These are phyloP conservation scores for Setaria italica DNA, from an alignment of 202 grass and related monocot species.

Conservation along the genomic window DNA sequence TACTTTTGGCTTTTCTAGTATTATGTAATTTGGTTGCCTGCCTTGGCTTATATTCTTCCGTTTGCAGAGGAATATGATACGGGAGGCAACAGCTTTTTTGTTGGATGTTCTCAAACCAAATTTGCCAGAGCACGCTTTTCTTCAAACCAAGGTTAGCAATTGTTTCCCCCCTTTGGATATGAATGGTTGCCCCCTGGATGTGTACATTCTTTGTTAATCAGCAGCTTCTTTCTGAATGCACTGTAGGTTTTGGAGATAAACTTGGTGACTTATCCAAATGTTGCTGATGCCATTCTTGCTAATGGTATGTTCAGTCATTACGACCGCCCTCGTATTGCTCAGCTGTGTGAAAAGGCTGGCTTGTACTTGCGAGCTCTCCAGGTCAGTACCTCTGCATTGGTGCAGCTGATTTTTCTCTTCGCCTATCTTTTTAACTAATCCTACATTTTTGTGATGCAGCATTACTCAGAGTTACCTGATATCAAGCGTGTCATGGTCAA, in stretches of 20 bases:
- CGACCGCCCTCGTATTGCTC: constrained; percentile 91
- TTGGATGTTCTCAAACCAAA: constrained; percentile 90
- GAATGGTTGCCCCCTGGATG: constrained; percentile 34
- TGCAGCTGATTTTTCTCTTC: constrained; percentile 29
- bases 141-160: constrained; percentile 87
- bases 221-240: constrained; percentile 35
- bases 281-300: constrained; percentile 94
- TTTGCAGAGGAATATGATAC: constrained; percentile 86
- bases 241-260: constrained; percentile 96
- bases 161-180: constrained; percentile 17
- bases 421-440: constrained; percentile 37
- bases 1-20: not conserved
- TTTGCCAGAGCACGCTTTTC: constrained; percentile 88
- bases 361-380: constrained; percentile 93
- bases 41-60: constrained; percentile 13
- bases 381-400: constrained; percentile 54
- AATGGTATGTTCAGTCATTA: constrained; percentile 89
- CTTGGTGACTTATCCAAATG: constrained; percentile 88
- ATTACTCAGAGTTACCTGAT: constrained; percentile 90
- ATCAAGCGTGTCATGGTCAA: constrained; percentile 97
- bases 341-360: constrained; percentile 92
- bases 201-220: constrained; percentile 25
- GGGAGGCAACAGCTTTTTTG: constrained; percentile 90
- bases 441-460: constrained; percentile 63
- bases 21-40: constrained; percentile 26